Evolutionary conservation across 2,329 filamentous ascomycete genomes (phyloP).

Genomic region (Raffaelea deltoideospora): DNA sequence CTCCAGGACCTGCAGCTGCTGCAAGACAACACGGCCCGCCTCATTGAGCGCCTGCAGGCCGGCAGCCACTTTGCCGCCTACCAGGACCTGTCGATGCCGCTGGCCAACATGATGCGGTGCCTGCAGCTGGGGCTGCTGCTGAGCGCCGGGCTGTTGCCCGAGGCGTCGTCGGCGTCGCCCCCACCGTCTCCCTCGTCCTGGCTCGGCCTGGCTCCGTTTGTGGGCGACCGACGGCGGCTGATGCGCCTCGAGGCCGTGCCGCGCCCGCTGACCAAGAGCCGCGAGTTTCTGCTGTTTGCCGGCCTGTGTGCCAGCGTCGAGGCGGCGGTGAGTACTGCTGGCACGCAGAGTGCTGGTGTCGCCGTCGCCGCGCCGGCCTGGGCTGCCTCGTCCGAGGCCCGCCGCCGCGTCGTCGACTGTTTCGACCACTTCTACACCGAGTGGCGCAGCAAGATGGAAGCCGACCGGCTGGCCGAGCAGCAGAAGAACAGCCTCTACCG

Average conservation of each 20-base stretch:
- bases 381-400: slow-evolving; percentile 22
- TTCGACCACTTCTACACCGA: slow-evolving; percentile 62
- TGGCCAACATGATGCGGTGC: slow-evolving; percentile 65
- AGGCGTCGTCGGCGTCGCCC: too few relatives aligned
- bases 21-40: slow-evolving; percentile 44
- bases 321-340: slow-evolving; percentile 18
- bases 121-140: slow-evolving; percentile 62
- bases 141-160: slow-evolving; percentile 30
- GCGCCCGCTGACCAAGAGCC: slow-evolving; percentile 14
- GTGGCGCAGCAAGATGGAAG: slow-evolving; percentile 64
- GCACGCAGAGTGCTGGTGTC: too few relatives aligned
- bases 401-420: slow-evolving; percentile 44
- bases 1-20: slow-evolving; percentile 33
- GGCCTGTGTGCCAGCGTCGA: slow-evolving; percentile 31
- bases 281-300: slow-evolving; percentile 37
- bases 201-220: slow-evolving; percentile 35
- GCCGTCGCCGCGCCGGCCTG: slow-evolving; percentile 19
- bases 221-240: slow-evolving; percentile 33
- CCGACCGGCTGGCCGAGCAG: slow-evolving; percentile 62
- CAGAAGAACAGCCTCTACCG: slow-evolving; percentile 65
- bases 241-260: slow-evolving; percentile 13
- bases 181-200: too few relatives aligned
- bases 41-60: slow-evolving; percentile 57
- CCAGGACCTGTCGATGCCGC: slow-evolving; percentile 67
- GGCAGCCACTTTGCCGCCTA: slow-evolving; percentile 63